Percentiles rank a stretch among this genome's conserved stretches.
phyloP scores from a whole-genome alignment of 2,329 filamentous ascomycete genomes.

The Colletotrichum lini region DNA sequence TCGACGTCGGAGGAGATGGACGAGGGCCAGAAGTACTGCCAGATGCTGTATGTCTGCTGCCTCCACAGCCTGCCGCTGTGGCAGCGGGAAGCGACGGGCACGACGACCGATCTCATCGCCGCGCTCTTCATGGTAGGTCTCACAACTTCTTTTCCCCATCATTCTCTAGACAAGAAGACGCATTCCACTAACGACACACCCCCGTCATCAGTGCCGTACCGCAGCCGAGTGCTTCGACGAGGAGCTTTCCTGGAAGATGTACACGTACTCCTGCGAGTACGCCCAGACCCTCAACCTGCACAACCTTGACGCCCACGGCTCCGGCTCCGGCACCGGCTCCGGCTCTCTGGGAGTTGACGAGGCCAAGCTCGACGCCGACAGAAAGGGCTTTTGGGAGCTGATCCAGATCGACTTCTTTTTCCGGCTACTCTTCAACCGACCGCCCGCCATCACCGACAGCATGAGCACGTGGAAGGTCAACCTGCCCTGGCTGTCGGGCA shows the following conservation, averaged over 20 bases:
- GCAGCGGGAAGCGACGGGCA: conserved; percentile 50
- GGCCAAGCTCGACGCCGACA: conserved; percentile 44
- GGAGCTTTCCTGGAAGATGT: conserved; percentile 50
- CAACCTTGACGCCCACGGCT: conserved; percentile 46
- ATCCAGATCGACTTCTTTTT: conserved; percentile 52
- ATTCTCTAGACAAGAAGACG: too few relatives aligned
- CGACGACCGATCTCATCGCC: conserved; percentile 50
- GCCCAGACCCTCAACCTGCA: conserved; percentile 51
- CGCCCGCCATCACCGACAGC: conserved; percentile 47
- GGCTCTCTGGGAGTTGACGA: conserved; percentile 2
- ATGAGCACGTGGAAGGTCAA: conserved; percentile 50
- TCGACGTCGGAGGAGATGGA: not conserved
- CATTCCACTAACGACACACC: too few relatives aligned
- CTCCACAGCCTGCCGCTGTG: conserved; percentile 49
- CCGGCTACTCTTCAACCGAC: conserved; percentile 50
- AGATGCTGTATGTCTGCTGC: conserved; percentile 47
- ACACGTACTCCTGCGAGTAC: conserved; percentile 49
- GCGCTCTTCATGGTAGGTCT: conserved; percentile 47
- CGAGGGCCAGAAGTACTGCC: conserved; percentile 8
- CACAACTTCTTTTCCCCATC: not conserved
- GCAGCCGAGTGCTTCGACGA: conserved; percentile 52
- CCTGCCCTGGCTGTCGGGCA: conserved; percentile 49
- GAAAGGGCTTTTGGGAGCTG: conserved; percentile 52
- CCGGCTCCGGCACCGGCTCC: not conserved
- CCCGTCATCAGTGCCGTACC: conserved; percentile 44